A percentile compares a stretch with the other conserved stretches of the same genome.
These are phyloP conservation scores for Termitomyces sp. DNA, from an alignment of 768 basidiomycete genomes.

Conservation along the genomic window DNA sequence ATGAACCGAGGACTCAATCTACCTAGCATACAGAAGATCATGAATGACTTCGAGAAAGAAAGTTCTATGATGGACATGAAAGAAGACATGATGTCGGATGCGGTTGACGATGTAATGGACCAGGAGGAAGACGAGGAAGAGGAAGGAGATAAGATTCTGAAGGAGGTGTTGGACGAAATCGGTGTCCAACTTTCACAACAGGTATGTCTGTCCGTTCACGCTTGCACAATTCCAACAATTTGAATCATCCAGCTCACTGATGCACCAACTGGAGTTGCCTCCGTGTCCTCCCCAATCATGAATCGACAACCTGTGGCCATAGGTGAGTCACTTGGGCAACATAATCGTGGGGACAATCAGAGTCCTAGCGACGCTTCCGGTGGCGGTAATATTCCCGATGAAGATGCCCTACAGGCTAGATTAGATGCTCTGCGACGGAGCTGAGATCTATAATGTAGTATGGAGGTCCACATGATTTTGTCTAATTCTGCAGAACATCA, in stretches of 20 bases:
- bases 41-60: constrained; percentile 98
- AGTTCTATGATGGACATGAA: constrained; percentile 99
- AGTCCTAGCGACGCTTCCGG: constrained; percentile 31
- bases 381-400: constrained; percentile 54
- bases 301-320: constrained; percentile 80
- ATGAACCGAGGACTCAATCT: constrained; percentile 98
- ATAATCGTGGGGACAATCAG: constrained; percentile 19
- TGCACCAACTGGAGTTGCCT: constrained; percentile 69
- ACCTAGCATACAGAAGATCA: constrained; percentile 90
- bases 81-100: constrained; percentile 99
- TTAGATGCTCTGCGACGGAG: constrained; percentile 83
- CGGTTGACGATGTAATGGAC: constrained; percentile 87
- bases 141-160: constrained; percentile 92
- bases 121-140: constrained; percentile 96
- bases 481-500: constrained; percentile 14
- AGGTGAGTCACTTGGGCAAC: constrained; percentile 53
- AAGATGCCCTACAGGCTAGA: constrained; percentile 91
- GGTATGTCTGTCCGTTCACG: constrained; percentile 28
- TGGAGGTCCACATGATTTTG: not conserved
- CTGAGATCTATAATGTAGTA: constrained; percentile 24
- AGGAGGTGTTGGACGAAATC: constrained; percentile 95
- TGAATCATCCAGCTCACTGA: constrained; percentile 61
- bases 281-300: constrained; percentile 52
- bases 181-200: constrained; percentile 89
- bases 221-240: constrained; percentile 6